Evolutionary conservation across 2,329 filamentous ascomycete genomes (phyloP), one percentile per base, ranked within the genome.

Genomic region (Diplodia sapinea): DNA sequence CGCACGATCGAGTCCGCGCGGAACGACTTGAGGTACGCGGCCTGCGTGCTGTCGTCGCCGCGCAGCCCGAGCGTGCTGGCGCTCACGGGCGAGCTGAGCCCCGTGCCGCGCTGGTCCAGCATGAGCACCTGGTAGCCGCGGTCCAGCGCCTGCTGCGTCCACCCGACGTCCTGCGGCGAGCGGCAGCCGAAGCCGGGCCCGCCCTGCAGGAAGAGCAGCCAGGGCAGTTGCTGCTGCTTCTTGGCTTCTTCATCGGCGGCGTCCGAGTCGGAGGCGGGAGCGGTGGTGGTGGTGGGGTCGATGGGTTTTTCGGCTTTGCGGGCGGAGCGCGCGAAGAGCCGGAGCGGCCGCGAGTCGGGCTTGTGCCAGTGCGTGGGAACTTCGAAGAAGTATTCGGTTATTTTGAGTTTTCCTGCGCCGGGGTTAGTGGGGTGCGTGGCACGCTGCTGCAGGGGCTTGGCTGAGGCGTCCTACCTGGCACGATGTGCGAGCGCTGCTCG

Each of bases 21-120:
- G 82, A 97, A 97, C 49, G 89, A 83, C 76, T 91, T 91, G 70
- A 98, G 84, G 73, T 97, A 96, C 65, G 89, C 86, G 7, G 90
- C 91, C 79, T 97, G 93, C 68, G 87, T 87, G 1, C 86, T 81
- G 68, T 87, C 85, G 65, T 81, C 77, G 5, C 90, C 91, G 49
- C 88, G 85, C 13, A 86, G 81, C 40, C 86, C 85, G 4, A 97
- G 84, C 7, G 90, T 93, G 9, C 86, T 86, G 9, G 91, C 88
- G 1, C 91, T 91, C 51, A 97, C 87, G 0, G 94, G 91, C 1
- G 88, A 91, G 75, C 92, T 96, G 62, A 96, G 82, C 1, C 94
- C 94, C 3, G 93, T 96, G 13, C 94, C 94, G 62, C 94, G 88
- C 77, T 97, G 94, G 77, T 98, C 94, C n/a, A 98, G 85, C 70